These are phyloP conservation scores for Phytophthora syringae DNA, from an alignment of 352 stramenopile species.

Conservation along the genomic window DNA sequence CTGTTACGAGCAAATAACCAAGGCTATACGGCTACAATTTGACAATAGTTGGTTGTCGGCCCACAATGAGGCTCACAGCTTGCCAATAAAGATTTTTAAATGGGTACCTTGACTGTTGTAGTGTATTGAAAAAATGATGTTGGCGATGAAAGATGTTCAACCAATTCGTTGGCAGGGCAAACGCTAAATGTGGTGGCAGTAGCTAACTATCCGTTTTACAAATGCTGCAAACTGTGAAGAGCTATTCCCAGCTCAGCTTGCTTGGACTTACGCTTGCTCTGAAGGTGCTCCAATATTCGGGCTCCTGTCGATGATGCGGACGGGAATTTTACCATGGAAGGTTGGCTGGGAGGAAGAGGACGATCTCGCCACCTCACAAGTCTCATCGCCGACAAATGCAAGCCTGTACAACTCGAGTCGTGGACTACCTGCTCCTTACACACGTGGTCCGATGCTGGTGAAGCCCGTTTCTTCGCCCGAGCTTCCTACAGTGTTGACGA, in stretches of 20 bases:
- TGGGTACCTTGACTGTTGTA: no score
- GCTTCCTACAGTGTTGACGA: slow-evolving; percentile 11
- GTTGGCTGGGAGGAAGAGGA: slow-evolving; percentile 15
- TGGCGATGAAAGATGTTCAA: no score
- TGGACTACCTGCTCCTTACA: background rate
- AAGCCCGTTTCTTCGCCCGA: background rate
- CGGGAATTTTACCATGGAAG: slow-evolving; percentile 7
- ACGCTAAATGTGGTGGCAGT: no score
- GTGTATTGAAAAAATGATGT: no score
- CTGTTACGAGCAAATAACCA: background rate
- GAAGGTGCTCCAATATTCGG: background rate
- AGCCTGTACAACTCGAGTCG: slow-evolving; percentile 4
- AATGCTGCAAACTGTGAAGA: no score
- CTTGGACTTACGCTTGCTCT: background rate
- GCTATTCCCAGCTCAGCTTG: background rate
- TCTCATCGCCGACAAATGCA: slow-evolving; percentile 5
- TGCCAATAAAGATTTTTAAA: no score
- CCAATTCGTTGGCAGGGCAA: no score
- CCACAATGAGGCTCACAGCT: no score
- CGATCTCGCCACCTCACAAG: background rate
- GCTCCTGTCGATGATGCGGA: background rate
- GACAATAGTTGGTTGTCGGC: no score
- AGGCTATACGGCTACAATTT: no score
- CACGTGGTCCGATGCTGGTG: slow-evolving; percentile 9
- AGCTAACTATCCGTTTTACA: no score